phyloP scores from a whole-genome alignment of 257 asterid species.

The Cinchona pubescens region DNA sequence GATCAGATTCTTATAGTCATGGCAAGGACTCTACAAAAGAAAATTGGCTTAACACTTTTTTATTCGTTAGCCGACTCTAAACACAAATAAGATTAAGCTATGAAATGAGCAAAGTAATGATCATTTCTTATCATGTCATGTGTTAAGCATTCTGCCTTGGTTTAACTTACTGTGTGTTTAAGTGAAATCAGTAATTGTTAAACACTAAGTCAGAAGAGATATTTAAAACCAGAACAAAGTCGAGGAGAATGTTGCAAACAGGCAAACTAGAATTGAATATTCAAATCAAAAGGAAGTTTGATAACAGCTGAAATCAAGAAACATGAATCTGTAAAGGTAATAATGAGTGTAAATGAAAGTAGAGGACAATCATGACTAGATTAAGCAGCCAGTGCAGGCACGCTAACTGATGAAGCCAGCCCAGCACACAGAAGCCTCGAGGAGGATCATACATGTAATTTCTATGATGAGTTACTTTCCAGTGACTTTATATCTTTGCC shows the following conservation, averaged over 20 bases:
- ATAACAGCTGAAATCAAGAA: neutral
- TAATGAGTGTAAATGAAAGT: conserved; percentile 13
- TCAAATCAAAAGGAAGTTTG: neutral
- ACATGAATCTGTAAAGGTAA: neutral
- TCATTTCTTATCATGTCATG: neutral
- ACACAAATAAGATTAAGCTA: neutral
- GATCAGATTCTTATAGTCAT: conserved; percentile 5
- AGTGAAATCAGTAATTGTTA: neutral
- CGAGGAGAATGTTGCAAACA: neutral
- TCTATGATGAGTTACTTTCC: conserved; percentile 18
- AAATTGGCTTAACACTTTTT: neutral
- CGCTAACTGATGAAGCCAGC: conserved; percentile 8
- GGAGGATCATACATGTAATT: conserved; percentile 1
- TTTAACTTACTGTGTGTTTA: neutral
- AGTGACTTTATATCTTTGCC: conserved; percentile 1
- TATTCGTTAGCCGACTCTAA: neutral
- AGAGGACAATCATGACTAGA: conserved; percentile 10
- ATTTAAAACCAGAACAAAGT: neutral
- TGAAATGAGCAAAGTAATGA: neutral
- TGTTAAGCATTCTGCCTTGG: neutral
- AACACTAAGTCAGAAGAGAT: neutral
- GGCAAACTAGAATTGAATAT: neutral
- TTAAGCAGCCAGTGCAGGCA: conserved; percentile 16
- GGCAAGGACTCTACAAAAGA: neutral
- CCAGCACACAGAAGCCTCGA: conserved; percentile 6